Evolutionary conservation across 2,329 filamentous ascomycete genomes (phyloP), one percentile per base, ranked within the genome.

Genomic region (Purpureocillium takamizusanense): DNA sequence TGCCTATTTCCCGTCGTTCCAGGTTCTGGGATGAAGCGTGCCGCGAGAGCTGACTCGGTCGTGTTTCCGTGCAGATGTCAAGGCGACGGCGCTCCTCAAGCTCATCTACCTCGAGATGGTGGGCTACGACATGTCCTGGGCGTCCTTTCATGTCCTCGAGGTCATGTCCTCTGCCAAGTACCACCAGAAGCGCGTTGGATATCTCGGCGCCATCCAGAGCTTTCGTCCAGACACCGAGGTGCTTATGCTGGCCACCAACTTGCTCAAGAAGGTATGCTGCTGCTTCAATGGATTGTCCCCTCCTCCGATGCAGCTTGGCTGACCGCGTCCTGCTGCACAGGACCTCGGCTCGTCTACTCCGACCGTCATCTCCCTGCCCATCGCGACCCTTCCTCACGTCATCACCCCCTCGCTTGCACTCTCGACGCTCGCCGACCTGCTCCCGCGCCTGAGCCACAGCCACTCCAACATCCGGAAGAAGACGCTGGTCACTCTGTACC

Each of bases 51-150:
- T 49, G 31, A 45, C 34, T 6, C 25, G 14, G 4, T 21, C n/a
- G 35, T 40, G 31, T 33, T 17, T 36, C 17, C 38, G 38, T 35
- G 37, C 42, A 86, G 89, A 97, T 66, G 76, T 95, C 63, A 98
- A 98, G 71, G 89, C 92, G 15, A 97, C 88, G 27, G 92, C 92
- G 33, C 74, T 98, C 38, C 70, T 98, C 55, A 98, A 98, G 69
- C 76, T 98, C 51, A 83, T 95, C 38, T 98, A 98, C 60, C 78
- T 98, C 48, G 92, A 98, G 61, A 98, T 98, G 92, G 89, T 97
- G 51, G 92, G 92, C 12, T 86, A 97, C 59, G 92, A 97, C 63
- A 98, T 98, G 92, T 95, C 90, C 3, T 98, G 92, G 92, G 92
- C 92, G 4, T 89, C 89, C 11, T 98, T 98, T 65, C 86, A 98